Conservation (phyloP, 2,329 filamentous ascomycete genomes). For the Ophiosphaerella korrae region DNA sequence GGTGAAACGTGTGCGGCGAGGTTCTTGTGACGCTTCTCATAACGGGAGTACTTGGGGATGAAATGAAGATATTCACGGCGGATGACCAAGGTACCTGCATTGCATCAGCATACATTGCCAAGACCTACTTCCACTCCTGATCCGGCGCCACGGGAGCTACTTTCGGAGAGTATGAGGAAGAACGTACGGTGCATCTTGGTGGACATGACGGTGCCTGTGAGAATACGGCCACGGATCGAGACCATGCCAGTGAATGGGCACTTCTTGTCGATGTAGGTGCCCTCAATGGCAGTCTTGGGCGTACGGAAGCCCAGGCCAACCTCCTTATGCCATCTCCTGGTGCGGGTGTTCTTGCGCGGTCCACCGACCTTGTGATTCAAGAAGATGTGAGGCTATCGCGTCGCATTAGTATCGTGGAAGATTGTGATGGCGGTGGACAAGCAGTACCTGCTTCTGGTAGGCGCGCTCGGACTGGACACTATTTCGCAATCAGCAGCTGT, state of each 20-base stretch:
- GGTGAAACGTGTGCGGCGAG: constrained; percentile 97
- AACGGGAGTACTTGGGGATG: constrained; percentile 99
- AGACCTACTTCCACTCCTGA: constrained; percentile 4
- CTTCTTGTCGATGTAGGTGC: constrained; percentile 99
- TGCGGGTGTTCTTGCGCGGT: constrained; percentile 49
- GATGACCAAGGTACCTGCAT: constrained; percentile 80
- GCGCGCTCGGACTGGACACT: constrained; percentile 99
- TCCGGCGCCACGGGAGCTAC: neutral
- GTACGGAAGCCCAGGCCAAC: constrained; percentile 99
- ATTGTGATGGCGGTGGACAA: constrained; percentile 17
- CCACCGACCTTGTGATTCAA: constrained; percentile 93
- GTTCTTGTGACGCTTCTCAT: constrained; percentile 99
- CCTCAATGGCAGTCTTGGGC: constrained; percentile 98
- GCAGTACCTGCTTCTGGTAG: constrained; percentile 78
- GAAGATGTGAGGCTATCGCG: constrained; percentile 95
- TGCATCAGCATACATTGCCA: constrained; percentile 23
- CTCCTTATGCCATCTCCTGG: constrained; percentile 97
- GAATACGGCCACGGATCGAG: constrained; percentile 99
- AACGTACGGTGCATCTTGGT: constrained; percentile 97
- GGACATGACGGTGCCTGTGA: constrained; percentile 97
- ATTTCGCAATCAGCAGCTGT: constrained; percentile 55
- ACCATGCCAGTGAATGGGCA: constrained; percentile 99
- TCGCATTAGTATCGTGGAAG: constrained; percentile 36
- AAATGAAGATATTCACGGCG: constrained; percentile 99
- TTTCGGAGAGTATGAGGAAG: neutral